Percentiles rank a stretch among this genome's conserved stretches.
phyloP scores from a whole-genome alignment of 2,329 filamentous ascomycete species.

The Reticulascus tulasneorum region DNA sequence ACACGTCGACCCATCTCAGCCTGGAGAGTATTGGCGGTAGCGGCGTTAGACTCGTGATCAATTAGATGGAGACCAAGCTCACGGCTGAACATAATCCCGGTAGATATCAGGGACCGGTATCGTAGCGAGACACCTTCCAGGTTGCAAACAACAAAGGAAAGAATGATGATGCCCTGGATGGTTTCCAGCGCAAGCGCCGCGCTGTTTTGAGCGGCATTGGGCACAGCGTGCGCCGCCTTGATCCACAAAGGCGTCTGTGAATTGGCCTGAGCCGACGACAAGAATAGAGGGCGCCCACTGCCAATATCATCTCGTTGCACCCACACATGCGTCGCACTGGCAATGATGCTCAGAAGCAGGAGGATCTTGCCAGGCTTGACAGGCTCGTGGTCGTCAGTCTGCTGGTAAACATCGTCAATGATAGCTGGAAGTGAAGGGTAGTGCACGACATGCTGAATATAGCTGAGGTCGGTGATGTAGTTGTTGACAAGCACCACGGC shows the following conservation, averaged over 20 bases:
- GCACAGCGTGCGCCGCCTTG: conserved; percentile 6
- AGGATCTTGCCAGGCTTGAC: conserved; percentile 22
- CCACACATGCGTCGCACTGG: conserved; percentile 28
- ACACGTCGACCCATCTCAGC: conserved; percentile 33
- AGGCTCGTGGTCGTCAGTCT: conserved; percentile 9
- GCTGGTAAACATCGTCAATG: conserved; percentile 25
- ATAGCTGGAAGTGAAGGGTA: conserved; percentile 20
- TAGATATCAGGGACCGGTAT: conserved; percentile 17
- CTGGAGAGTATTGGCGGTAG: conserved; percentile 18
- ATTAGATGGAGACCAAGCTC: conserved; percentile 30
- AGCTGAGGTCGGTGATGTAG: conserved; percentile 25
- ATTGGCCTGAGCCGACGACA: conserved; percentile 1
- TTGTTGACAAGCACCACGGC: conserved; percentile 25
- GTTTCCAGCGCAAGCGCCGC: conserved; percentile 14
- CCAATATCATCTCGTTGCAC: conserved; percentile 4
- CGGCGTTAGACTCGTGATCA: conserved; percentile 22
- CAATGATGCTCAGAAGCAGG: conserved; percentile 26
- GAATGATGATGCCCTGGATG: conserved; percentile 21
- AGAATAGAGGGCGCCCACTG: neutral
- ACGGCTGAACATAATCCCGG: conserved; percentile 2
- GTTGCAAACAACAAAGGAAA: conserved; percentile 22
- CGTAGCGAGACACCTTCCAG: conserved; percentile 20
- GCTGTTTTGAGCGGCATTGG: neutral
- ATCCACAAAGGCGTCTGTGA: conserved; percentile 6
- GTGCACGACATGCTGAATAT: conserved; percentile 30